Evolutionary conservation across 805 yeast genomes (phyloP), one percentile per base, ranked within the genome.

Genomic region (Hanseniaspora lachancei): DNA sequence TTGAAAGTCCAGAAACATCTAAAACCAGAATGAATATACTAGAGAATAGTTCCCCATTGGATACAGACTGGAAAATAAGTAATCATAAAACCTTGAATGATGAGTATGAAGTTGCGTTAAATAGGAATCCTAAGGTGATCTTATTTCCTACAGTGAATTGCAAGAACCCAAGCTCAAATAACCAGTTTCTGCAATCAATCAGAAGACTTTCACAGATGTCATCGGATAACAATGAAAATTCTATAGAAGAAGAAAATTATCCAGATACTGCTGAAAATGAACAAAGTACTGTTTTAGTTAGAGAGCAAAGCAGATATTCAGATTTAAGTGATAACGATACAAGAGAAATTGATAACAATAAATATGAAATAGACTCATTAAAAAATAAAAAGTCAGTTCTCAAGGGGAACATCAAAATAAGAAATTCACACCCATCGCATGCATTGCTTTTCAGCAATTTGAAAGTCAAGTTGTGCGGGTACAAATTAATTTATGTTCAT

Each of bases 381-480:
- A 20, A 43, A 36, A 49, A 32, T 12, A 49, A 55, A 38, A 20
- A n/a, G 18, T 18, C 29, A 23, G 3, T 44, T 20, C 27, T 47
- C 27, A 46, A 42, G 23, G 55, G 50, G 3, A 18, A 34, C n/a
- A 18, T 38, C 20, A 47, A 16, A 20, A 49, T 42, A 20, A 27
- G 23, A 6, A 38, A 35, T 23, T 23, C 27, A 2, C 24, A 16
- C 10, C 23, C 29, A 21, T 32, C 46, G 3, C 47, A 34, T 8
- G 32, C 47, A 9, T 27, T 55, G 23, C n/a, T 49, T 12, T 24
- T 48, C 3, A 49, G 38, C 13, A 48, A 49, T 23, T 18, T 55
- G 12, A 55, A 55, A 27, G 24, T 55, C 5, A 43, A 40, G 34
- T 15, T 55, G 32, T 55, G 57, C 39, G 57, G 57, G 15, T 55